phyloP scores from a whole-genome alignment of 306 rosid genomes.

The Acacia confusa region DNA sequence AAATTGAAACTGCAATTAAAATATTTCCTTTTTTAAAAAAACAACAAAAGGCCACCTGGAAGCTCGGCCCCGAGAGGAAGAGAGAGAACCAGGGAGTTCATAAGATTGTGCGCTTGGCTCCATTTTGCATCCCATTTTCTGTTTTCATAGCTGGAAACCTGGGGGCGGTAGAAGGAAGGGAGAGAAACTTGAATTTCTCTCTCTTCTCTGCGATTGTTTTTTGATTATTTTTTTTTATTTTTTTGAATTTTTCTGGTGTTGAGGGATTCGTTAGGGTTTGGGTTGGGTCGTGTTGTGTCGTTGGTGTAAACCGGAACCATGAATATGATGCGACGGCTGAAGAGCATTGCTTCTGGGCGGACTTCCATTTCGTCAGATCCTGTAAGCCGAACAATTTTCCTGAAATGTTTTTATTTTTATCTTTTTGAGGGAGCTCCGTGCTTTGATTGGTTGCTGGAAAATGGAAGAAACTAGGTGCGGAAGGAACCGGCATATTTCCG shows the following conservation, averaged over 20 bases:
- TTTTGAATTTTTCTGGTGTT: not conserved
- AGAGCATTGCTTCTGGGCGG: slow-evolving; percentile 97
- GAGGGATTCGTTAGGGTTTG: slow-evolving; percentile 50
- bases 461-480: slow-evolving; percentile 10
- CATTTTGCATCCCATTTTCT: slow-evolving; percentile 29
- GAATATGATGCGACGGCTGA: slow-evolving; percentile 97
- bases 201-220: slow-evolving; percentile 37
- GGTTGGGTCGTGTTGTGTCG: slow-evolving; percentile 32
- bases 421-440: not conserved
- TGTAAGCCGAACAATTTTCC: slow-evolving; percentile 45
- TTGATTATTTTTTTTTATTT: not conserved
- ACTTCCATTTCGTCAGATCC: slow-evolving; percentile 90
- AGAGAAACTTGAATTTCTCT: slow-evolving; percentile 53
- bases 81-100: slow-evolving; percentile 28
- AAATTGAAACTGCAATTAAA: not conserved
- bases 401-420: not conserved
- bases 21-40: not conserved
- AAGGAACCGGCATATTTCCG: not conserved
- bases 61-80: slow-evolving; percentile 7
- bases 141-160: slow-evolving; percentile 26
- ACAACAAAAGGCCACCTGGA: slow-evolving; percentile 49
- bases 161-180: slow-evolving; percentile 33
- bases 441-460: slow-evolving; percentile 24
- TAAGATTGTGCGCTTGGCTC: slow-evolving; percentile 19
- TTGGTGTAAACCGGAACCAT: slow-evolving; percentile 38